Percentiles rank a stretch among this genome's conserved stretches.
Evolutionary conservation across 169 alveolate species (phyloP).

Genomic region (Plasmodium gonderi): DNA sequence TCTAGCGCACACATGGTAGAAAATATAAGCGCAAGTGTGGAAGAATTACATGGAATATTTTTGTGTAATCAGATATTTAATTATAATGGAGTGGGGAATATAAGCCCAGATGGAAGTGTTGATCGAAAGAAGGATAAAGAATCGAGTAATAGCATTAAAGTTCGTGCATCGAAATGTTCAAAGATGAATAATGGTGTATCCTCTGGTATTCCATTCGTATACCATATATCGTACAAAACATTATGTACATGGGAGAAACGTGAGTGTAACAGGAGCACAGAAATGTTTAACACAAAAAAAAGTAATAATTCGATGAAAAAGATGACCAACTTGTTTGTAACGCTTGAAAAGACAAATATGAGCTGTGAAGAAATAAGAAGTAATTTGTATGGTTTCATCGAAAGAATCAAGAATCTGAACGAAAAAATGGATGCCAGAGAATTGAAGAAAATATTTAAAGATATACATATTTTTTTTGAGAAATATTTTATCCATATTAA

Average conservation of each 20-base stretch:
- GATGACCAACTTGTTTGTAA: not conserved
- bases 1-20: not conserved
- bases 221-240: not conserved
- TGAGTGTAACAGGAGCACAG: not conserved
- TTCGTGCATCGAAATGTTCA: not conserved
- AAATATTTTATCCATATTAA: slow-evolving; percentile 21
- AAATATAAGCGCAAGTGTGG: not conserved
- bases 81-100: too few relatives aligned
- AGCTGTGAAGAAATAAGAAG: not conserved
- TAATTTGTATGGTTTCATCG: slow-evolving; percentile 8
- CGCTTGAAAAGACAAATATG: not conserved
- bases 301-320: not conserved
- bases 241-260: not conserved
- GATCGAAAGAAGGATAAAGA: not conserved
- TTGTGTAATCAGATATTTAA: not conserved
- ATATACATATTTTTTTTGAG: slow-evolving; percentile 8
- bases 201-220: not conserved
- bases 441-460: slow-evolving; percentile 14
- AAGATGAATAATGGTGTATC: not conserved
- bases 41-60: not conserved
- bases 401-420: slow-evolving; percentile 12
- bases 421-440: not conserved
- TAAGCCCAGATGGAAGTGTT: too few relatives aligned
- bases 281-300: not conserved
- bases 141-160: not conserved